phyloP scores from a whole-genome alignment of 805 yeast species.

The Saccharomycopsis fermentans region DNA sequence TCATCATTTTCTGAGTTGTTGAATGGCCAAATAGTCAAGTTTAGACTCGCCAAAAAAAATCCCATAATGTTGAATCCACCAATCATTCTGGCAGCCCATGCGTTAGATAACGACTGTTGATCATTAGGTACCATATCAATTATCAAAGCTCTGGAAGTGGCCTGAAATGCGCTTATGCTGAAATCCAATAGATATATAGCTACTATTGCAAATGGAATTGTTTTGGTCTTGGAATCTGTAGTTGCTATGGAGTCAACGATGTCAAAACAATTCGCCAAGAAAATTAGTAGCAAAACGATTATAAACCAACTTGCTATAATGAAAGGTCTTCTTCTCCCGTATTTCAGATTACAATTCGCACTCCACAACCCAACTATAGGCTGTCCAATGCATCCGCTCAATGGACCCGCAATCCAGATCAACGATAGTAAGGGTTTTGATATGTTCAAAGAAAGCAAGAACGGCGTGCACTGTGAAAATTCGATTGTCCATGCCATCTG shows the following conservation, averaged over 20 bases:
- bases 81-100: slow-evolving; percentile 59
- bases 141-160: slow-evolving; percentile 49
- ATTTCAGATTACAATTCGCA: slow-evolving; percentile 35
- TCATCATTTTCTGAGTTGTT: neutral
- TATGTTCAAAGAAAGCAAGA: slow-evolving; percentile 49
- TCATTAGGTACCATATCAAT: slow-evolving; percentile 49
- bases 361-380: slow-evolving; percentile 52
- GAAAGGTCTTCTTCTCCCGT: slow-evolving; percentile 49
- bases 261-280: slow-evolving; percentile 36
- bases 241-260: slow-evolving; percentile 23
- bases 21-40: slow-evolving; percentile 26
- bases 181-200: slow-evolving; percentile 47
- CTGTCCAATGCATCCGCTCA: slow-evolving; percentile 54
- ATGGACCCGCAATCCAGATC: slow-evolving; percentile 60
- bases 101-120: slow-evolving; percentile 51
- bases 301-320: slow-evolving; percentile 44
- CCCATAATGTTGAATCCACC: slow-evolving; percentile 51
- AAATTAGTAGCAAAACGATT: slow-evolving; percentile 35
- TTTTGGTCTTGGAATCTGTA: slow-evolving; percentile 23
- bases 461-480: slow-evolving; percentile 55
- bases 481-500: slow-evolving; percentile 61
- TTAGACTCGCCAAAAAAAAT: slow-evolving; percentile 41
- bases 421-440: slow-evolving; percentile 45
- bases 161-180: slow-evolving; percentile 49
- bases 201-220: slow-evolving; percentile 42